Evolutionary conservation across 2,329 filamentous ascomycete species (phyloP).

Genomic region (Penicillium hordei): DNA sequence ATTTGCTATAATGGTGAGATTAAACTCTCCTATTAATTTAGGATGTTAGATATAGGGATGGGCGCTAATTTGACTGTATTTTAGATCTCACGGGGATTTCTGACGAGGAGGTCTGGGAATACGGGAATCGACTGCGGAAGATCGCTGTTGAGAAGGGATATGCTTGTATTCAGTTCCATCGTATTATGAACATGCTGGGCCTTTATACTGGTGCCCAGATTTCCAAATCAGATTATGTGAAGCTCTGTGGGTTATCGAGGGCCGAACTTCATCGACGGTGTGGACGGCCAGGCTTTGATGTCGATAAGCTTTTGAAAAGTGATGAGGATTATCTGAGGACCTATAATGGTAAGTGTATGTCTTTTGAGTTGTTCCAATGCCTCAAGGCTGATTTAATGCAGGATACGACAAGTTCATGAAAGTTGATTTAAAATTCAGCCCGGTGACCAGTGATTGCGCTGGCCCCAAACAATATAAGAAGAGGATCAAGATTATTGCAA

Average conservation of each 20-base stretch:
- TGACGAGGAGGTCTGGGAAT: constrained; percentile 12
- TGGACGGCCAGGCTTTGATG: constrained; percentile 5
- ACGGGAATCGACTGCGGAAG: constrained; percentile 12
- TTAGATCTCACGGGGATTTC: constrained; percentile 10
- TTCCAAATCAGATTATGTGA: constrained; percentile 8
- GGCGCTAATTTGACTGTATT: not conserved
- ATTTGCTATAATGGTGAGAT: constrained; percentile 11
- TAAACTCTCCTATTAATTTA: not conserved
- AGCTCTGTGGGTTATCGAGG: constrained; percentile 1
- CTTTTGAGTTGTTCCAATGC: not conserved
- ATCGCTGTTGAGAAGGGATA: constrained; percentile 6
- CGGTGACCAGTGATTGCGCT: constrained; percentile 2
- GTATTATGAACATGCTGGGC: constrained; percentile 10
- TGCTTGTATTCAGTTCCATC: constrained; percentile 9
- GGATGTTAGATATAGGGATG: not conserved
- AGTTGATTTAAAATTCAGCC: constrained; percentile 10
- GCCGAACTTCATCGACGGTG: constrained; percentile 5
- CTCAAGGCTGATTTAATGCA: not conserved
- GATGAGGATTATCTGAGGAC: constrained; percentile 10
- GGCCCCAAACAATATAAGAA: constrained; percentile 11
- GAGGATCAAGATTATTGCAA: constrained; percentile 9
- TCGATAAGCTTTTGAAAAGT: constrained; percentile 7
- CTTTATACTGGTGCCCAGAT: not conserved
- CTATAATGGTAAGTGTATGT: not conserved
- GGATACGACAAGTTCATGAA: constrained; percentile 13